A percentile compares a stretch with the other conserved stretches of the same genome.
phyloP scores from a whole-genome alignment of 148 eudicot genomes.

The Amaranthus hypochondriacus region DNA sequence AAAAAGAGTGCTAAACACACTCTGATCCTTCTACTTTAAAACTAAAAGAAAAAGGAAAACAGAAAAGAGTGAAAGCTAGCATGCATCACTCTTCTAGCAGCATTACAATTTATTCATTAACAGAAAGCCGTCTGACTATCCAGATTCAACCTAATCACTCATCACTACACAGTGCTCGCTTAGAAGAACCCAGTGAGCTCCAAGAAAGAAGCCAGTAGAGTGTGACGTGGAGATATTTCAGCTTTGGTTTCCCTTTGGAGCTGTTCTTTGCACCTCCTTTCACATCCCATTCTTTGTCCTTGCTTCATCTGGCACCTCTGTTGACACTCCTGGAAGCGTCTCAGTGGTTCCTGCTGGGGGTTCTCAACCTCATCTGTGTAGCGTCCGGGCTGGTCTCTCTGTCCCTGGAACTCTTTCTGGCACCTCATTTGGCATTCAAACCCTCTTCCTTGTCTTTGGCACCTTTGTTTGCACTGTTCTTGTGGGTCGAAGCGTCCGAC shows the following conservation, averaged over 20 bases:
- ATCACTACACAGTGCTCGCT: neutral
- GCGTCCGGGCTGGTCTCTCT: neutral
- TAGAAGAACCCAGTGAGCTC: constrained; percentile 19
- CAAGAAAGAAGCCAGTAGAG: constrained; percentile 13
- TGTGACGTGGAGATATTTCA: neutral
- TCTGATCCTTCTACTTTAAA: neutral
- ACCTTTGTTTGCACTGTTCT: neutral
- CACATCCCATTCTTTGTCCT: constrained; percentile 6
- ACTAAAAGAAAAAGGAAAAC: neutral
- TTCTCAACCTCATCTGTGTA: constrained; percentile 3
- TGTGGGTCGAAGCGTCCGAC: neutral
- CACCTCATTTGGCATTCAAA: constrained; percentile 6
- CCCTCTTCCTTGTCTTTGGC: constrained; percentile 12
- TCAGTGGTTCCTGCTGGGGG: constrained; percentile 1
- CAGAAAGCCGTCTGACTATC: neutral
- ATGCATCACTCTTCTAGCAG: constrained; percentile 1
- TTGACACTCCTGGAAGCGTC: neutral
- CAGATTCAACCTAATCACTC: too few relatives aligned
- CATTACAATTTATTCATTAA: constrained; percentile 6
- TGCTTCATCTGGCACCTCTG: constrained; percentile 2
- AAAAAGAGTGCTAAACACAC: neutral
- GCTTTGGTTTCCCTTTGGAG: neutral
- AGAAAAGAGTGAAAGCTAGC: neutral
- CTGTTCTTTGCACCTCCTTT: constrained; percentile 1
- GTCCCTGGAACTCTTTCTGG: neutral